Conservation (phyloP, 768 basidiomycete genomes). For the Mycena sanguinolenta region DNA sequence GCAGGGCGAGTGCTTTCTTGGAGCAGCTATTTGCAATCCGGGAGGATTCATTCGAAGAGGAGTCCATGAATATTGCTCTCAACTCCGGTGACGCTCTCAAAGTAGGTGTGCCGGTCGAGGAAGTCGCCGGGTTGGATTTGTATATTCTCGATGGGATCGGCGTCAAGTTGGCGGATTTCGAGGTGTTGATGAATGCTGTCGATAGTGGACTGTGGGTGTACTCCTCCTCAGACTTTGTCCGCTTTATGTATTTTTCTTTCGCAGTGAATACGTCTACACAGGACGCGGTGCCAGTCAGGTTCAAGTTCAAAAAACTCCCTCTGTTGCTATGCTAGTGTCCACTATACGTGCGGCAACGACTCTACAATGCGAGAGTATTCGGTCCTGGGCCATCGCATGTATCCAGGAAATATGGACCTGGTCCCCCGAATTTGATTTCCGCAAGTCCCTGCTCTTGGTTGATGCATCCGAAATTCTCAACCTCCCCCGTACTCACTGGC, state of each 20-base stretch:
- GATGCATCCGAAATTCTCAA: neutral
- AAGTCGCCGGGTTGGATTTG: neutral
- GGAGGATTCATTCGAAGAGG: neutral
- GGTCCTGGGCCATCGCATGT: neutral
- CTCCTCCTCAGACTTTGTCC: neutral
- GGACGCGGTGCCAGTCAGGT: neutral
- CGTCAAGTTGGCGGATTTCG: conserved; percentile 1
- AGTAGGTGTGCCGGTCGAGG: neutral
- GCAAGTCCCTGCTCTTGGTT: neutral
- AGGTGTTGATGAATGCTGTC: neutral
- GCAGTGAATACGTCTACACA: neutral
- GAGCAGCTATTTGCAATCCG: neutral
- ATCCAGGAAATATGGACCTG: neutral
- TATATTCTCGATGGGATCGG: neutral
- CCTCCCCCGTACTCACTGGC: neutral
- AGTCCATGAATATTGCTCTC: neutral
- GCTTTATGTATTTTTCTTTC: neutral
- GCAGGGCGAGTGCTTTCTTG: neutral
- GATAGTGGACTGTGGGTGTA: neutral
- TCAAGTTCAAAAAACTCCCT: neutral
- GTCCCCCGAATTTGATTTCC: neutral
- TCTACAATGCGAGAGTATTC: neutral
- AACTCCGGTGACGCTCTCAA: neutral
- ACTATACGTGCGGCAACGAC: neutral
- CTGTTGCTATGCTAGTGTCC: neutral